Base-by-base conservation (phyloP, 2,329 filamentous ascomycete species). In the Claviceps fusiformis region DNA sequence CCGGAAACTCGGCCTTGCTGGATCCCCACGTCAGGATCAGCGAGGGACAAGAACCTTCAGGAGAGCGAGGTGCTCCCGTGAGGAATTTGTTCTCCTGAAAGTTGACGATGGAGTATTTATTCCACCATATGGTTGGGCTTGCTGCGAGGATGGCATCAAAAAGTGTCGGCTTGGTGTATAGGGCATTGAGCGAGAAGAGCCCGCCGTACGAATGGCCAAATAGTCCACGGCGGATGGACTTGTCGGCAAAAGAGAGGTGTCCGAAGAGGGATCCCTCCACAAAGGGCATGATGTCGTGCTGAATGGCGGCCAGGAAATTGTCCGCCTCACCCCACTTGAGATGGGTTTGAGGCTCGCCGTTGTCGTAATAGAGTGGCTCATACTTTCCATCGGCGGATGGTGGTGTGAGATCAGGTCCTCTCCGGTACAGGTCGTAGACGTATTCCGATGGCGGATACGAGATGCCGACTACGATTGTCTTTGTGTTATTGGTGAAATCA, bases 201-300 rank as follows among this genome's bases (percentile, higher is more conserved):
- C 74, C 76, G 2, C 74, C 75, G 31, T 74, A 76, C 0, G 75
- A 78, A 55, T 78, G 75, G 0, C 75, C 75, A 45, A 71, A 76
- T 1, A 78, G 63, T 0, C 72, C 75, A 51, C 72, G 72, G 29
- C 68, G 67, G 1, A 64, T 61, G 17, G 69, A 65, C 60, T 64
- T 55, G 65, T 35, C 27, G 7, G 27, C 17, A n/a, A 74, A 31
- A 57, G 64, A 31, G 17, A 62, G 46, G 43, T 62, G 51, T 3
- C 62, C 57, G 55, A 68, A 66, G 10, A 67, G 59, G 10, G 52
- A 59, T 2, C 56, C 43, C 27, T 67, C 59, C 8, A 67, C 56
- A 57, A 69, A 64, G 0, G 70, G 64, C 53, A 70, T 69, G 3
- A 75, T 64, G 3, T 68, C 64, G 1, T 65, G 63, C 50, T 71